phyloP scores from a whole-genome alignment of 192 early-diverging fungal genomes.

The Coemansia sp. region DNA sequence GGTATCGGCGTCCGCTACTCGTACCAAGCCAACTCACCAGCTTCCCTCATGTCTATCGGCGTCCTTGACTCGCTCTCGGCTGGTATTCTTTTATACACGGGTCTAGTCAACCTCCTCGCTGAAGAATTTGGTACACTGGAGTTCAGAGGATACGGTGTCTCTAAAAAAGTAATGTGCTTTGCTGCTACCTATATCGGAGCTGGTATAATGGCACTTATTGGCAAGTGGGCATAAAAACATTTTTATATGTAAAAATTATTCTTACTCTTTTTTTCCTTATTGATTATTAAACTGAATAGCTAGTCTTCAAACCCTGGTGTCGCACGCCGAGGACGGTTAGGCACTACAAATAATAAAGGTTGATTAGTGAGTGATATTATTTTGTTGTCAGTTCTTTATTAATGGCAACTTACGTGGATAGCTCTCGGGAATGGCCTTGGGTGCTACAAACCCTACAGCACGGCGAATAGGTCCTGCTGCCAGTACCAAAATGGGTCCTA shows the following conservation, averaged over 20 bases:
- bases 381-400: neutral
- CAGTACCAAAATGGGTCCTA: constrained; percentile 46
- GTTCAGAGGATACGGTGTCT: constrained; percentile 57
- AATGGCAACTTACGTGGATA: constrained; percentile 46
- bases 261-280: neutral
- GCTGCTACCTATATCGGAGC: constrained; percentile 69
- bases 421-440: constrained; percentile 29
- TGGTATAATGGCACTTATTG: constrained; percentile 75
- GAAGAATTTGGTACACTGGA: constrained; percentile 64
- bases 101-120: constrained; percentile 72
- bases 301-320: constrained; percentile 49
- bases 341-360: constrained; percentile 29
- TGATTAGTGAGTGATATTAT: neutral
- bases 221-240: constrained; percentile 65
- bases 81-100: constrained; percentile 81
- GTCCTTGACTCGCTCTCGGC: constrained; percentile 77
- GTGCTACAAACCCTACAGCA: constrained; percentile 32
- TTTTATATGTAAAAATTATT: constrained; percentile 12
- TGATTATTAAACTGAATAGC: neutral
- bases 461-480: constrained; percentile 39
- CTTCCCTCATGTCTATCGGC: constrained; percentile 66
- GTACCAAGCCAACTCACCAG: constrained; percentile 64
- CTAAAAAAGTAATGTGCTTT: constrained; percentile 60
- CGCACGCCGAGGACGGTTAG: constrained; percentile 37
- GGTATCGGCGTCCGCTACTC: constrained; percentile 73